These are phyloP conservation scores for Prunus mira DNA, from an alignment of 306 rosid species.

Conservation along the genomic window DNA sequence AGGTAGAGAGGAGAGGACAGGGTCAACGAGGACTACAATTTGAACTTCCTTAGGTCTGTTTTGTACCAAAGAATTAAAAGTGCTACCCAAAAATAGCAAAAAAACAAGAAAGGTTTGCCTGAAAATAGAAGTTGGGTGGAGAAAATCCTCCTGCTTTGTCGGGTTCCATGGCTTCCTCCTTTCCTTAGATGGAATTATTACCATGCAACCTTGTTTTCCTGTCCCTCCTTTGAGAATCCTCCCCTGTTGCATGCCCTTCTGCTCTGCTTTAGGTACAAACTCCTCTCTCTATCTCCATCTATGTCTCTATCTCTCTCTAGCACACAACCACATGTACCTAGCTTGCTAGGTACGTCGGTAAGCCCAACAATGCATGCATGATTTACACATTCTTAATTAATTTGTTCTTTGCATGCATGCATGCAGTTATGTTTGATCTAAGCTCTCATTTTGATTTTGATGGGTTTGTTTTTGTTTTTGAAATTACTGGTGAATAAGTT, in stretches of 20 bases:
- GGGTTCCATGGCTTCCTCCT: conserved; percentile 23
- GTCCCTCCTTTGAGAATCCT: conserved; percentile 39
- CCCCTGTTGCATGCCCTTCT: conserved; percentile 34
- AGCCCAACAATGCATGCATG: neutral
- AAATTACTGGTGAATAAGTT: too few species aligned
- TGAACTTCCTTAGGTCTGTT: neutral
- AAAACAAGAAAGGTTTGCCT: neutral
- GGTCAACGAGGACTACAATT: neutral
- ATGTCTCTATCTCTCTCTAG: neutral
- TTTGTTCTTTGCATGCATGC: too few species aligned
- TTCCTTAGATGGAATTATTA: conserved; percentile 15
- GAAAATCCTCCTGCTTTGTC: conserved; percentile 20
- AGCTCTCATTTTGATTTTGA: too few species aligned
- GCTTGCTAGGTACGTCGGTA: neutral
- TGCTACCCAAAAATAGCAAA: conserved; percentile 16
- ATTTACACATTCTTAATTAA: neutral
- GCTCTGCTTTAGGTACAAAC: conserved; percentile 22
- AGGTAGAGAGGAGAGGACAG: neutral
- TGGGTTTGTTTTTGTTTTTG: neutral
- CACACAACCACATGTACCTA: neutral
- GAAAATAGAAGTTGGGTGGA: conserved; percentile 12
- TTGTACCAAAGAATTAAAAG: neutral
- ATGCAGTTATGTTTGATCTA: too few species aligned
- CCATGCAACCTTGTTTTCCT: conserved; percentile 19
- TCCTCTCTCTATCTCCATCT: neutral